Base-by-base conservation (phyloP, 352 stramenopile genomes). In the Pythium dissimile region DNA sequence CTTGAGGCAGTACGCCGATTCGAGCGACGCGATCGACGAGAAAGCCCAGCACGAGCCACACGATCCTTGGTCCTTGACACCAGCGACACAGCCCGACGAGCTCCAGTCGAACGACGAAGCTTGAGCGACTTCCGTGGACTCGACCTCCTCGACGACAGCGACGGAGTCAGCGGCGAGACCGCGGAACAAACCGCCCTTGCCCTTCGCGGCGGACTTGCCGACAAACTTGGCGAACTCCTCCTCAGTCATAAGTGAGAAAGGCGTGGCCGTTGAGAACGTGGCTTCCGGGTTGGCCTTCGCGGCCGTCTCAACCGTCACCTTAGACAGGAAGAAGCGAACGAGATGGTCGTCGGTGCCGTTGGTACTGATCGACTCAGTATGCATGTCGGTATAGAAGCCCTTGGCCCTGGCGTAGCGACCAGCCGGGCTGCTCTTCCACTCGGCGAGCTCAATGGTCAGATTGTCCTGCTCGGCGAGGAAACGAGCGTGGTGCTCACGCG, bases 41-140 rank as follows among this genome's bases (percentile, higher is more conserved):
- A 99, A 99, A 9, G 94, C 91, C 96, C 96, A 99, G 79, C 97
- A 99, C 30, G 89, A 46, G 20, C 96, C 95, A 66, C 96, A 99
- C 30, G 76, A 64, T 15, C 92, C 96, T 70, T 99, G 97, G 75
- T 99, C 97, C 71, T 99, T 98, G 16, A 99, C 88, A 9, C 18
- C 26, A 5, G 69, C 67, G 11, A 88, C 73, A 42, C 77, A 88
- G n/a, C 66, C 67, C 1, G 74, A 84, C 3, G 63, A 72, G 5
- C 71, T 85, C 78, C 80, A 88, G 49, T 90, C 77, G 31, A 58
- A n/a, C 21, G 48, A 18, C 12, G 26, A 42, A 20, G 26, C 52
- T 30, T 50, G 28, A 2, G 21, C 54, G 2, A 44, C 30, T 10
- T 15, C 27, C 4, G 10, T 12, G 41, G 18, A n/a, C 12, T 41